phyloP scores from a whole-genome alignment of 352 stramenopile species.

The Phytophthora megakarya region DNA sequence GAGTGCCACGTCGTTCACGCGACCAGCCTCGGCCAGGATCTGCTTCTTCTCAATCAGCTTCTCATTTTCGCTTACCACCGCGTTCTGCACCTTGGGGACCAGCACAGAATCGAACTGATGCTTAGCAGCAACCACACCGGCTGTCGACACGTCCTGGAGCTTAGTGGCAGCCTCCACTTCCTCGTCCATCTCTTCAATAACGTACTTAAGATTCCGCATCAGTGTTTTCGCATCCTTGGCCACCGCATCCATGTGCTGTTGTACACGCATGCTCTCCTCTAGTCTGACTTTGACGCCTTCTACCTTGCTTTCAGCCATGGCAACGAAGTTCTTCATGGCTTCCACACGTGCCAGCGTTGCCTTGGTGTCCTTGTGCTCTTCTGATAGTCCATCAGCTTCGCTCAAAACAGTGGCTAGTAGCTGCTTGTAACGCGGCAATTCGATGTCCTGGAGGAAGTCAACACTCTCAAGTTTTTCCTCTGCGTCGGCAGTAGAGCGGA shows the following conservation, averaged over 20 bases:
- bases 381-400: constrained; percentile 65
- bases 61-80: constrained; percentile 75
- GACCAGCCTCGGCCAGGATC: constrained; percentile 60
- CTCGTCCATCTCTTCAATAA: constrained; percentile 89
- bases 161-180: constrained; percentile 81
- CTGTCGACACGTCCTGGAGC: constrained; percentile 72
- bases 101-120: constrained; percentile 71
- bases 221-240: constrained; percentile 87
- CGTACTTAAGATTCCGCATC: constrained; percentile 90
- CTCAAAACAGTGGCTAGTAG: constrained; percentile 68
- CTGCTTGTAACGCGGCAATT: constrained; percentile 85
- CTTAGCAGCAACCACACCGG: constrained; percentile 67
- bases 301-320: constrained; percentile 72
- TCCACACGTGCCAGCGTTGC: constrained; percentile 76
- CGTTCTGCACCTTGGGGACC: constrained; percentile 74
- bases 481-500: constrained; percentile 63
- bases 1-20: constrained; percentile 58
- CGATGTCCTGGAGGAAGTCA: constrained; percentile 81
- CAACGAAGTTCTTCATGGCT: constrained; percentile 77
- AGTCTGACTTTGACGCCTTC: constrained; percentile 65
- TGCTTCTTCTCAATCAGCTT: constrained; percentile 86
- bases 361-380: constrained; percentile 71
- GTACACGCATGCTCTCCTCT: constrained; percentile 56
- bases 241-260: constrained; percentile 78
- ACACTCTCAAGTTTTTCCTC: constrained; percentile 88